phyloP scores from a whole-genome alignment of 1,284 basidiomycete genomes.

The Mixia osmundae region DNA sequence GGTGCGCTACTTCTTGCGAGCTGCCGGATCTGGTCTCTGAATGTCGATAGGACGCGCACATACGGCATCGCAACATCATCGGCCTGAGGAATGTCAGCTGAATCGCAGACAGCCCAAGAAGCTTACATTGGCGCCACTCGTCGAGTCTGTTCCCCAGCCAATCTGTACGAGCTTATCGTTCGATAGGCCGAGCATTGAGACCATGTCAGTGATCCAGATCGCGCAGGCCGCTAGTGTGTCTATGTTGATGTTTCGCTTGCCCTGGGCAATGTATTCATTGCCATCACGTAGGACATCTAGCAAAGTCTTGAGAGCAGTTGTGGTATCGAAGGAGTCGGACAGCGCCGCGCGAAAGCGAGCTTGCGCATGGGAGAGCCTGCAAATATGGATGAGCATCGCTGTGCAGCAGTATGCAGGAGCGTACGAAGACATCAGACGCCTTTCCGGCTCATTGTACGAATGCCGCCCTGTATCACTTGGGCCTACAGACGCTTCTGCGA shows the following conservation, averaged over 20 bases:
- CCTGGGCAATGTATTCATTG: no score
- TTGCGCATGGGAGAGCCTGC: slow-evolving; percentile 59
- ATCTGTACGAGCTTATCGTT: no score
- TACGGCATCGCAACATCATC: slow-evolving; percentile 71
- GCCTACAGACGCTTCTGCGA: slow-evolving; percentile 23
- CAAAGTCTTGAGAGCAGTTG: slow-evolving; percentile 54
- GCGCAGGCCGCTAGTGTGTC: no score
- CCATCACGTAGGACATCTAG: no score
- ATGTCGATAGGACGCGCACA: slow-evolving; percentile 56
- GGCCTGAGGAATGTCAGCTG: slow-evolving; percentile 82
- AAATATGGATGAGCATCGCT: slow-evolving; percentile 53
- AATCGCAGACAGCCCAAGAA: slow-evolving; percentile 93
- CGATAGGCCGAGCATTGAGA: no score
- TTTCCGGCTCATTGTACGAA: slow-evolving; percentile 27
- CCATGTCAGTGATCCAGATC: no score
- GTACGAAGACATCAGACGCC: slow-evolving; percentile 19
- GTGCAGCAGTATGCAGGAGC: slow-evolving; percentile 22
- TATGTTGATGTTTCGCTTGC: no score
- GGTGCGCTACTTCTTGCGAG: slow-evolving; percentile 48
- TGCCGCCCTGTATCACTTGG: slow-evolving; percentile 25
- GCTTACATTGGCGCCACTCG: no score
- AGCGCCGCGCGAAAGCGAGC: slow-evolving; percentile 62
- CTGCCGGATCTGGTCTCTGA: slow-evolving; percentile 70
- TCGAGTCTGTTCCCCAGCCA: no score
- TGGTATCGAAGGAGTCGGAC: slow-evolving; percentile 95